Evolutionary conservation across 2,329 filamentous ascomycete genomes (phyloP).

Genomic region (Penicillium glabrum): DNA sequence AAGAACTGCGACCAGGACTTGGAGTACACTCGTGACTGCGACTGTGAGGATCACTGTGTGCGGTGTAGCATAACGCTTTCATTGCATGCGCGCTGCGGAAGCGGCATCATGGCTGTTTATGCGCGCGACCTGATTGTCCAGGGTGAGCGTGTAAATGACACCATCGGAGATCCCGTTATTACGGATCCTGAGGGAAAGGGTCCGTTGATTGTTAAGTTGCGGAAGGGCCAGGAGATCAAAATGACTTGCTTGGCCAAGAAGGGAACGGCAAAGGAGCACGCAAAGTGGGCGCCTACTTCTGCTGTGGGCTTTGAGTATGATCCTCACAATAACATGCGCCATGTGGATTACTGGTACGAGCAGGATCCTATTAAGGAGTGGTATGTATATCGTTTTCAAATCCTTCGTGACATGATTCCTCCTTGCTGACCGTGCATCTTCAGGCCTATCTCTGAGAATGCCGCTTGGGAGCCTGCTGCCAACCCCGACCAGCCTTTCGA

Average conservation of each 20-base stretch:
- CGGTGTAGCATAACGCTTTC: conserved; percentile 83
- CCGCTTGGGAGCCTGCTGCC: conserved; percentile 72
- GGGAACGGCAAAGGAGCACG: conserved; percentile 97
- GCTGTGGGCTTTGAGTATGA: conserved; percentile 98
- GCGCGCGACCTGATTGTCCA: conserved; percentile 81
- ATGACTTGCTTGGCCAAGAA: conserved; percentile 95
- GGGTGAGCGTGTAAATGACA: conserved; percentile 68
- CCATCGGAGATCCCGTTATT: conserved; percentile 78
- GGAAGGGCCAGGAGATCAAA: conserved; percentile 84
- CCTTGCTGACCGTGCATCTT: neutral
- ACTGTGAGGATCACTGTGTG: conserved; percentile 94
- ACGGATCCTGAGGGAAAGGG: conserved; percentile 79
- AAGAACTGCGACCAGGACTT: conserved; percentile 78
- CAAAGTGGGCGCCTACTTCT: conserved; percentile 92
- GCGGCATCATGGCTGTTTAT: conserved; percentile 90
- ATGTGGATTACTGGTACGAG: conserved; percentile 95
- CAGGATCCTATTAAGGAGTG: conserved; percentile 79
- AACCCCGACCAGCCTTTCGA: conserved; percentile 85
- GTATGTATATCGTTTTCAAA: conserved; percentile 51
- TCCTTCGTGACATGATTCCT: neutral
- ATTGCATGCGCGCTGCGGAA: conserved; percentile 81
- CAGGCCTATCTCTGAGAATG: conserved; percentile 42
- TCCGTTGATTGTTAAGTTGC: conserved; percentile 83
- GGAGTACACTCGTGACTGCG: conserved; percentile 88
- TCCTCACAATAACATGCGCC: conserved; percentile 90